Percentiles rank a stretch among this genome's conserved stretches.
phyloP scores from a whole-genome alignment of 2,329 filamentous ascomycete genomes.

The Colletotrichum orbiculare region DNA sequence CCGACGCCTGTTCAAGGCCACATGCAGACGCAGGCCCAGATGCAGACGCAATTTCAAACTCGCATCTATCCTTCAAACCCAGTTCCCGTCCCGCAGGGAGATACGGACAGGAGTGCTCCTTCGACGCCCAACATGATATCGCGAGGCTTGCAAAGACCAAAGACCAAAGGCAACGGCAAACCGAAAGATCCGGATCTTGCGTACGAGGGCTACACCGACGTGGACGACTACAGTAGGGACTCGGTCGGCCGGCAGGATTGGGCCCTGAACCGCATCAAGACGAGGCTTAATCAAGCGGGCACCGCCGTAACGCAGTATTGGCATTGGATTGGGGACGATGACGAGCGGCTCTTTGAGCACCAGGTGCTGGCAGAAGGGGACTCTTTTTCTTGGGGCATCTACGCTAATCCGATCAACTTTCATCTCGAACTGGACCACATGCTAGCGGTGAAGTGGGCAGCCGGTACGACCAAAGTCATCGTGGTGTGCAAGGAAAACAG shows the following conservation, averaged over 20 bases:
- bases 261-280: conserved; percentile 64
- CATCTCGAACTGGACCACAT: conserved; percentile 60
- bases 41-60: too few species aligned
- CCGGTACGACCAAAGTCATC: conserved; percentile 55
- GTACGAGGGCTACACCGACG: conserved; percentile 61
- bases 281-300: conserved; percentile 57
- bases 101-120: conserved; percentile 11
- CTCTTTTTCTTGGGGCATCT: conserved; percentile 60
- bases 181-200: conserved; percentile 52
- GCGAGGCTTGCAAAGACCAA: conserved; percentile 17
- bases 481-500: conserved; percentile 46
- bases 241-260: conserved; percentile 60
- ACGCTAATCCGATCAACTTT: conserved; percentile 63
- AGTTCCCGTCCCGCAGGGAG: not conserved
- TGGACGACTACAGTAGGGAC: conserved; percentile 61
- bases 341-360: conserved; percentile 59
- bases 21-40: too few species aligned
- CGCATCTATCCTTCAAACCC: not conserved
- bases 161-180: conserved; percentile 14
- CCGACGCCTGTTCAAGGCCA: not conserved
- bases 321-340: conserved; percentile 58
- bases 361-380: conserved; percentile 61
- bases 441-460: conserved; percentile 56
- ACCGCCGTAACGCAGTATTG: conserved; percentile 65
- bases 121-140: conserved; percentile 15